These are phyloP conservation scores for Globisporangium irregulare DNA, from an alignment of 352 stramenopile species.

Conservation along the genomic window DNA sequence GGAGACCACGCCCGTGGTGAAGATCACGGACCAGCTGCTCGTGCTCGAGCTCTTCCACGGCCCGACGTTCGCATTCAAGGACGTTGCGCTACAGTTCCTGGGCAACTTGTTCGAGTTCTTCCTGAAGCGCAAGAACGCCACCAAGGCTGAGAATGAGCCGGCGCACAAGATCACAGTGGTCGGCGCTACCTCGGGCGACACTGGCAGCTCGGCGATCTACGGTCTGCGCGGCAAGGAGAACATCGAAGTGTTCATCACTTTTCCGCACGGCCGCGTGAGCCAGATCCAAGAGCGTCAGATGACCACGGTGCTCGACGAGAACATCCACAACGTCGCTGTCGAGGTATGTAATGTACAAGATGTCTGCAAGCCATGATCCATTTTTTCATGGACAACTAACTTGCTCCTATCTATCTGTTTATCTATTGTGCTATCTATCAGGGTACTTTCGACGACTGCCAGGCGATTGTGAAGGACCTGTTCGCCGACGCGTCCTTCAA, in stretches of 20 bases:
- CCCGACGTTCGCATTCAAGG: constrained; percentile 99
- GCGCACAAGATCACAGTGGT: constrained; percentile 94
- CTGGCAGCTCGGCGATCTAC: constrained; percentile 97
- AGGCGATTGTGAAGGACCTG: constrained; percentile 98
- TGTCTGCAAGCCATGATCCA: background rate
- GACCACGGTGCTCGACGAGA: constrained; percentile 96
- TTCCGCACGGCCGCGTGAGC: constrained; percentile 94
- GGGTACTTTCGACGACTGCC: constrained; percentile 99
- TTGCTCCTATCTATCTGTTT: background rate
- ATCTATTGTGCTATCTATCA: background rate
- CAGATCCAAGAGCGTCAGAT: constrained; percentile 99
- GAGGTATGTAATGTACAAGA: constrained; percentile 18
- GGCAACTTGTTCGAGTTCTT: constrained; percentile 99
- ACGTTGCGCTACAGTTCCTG: constrained; percentile 99
- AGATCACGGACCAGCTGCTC: constrained; percentile 85
- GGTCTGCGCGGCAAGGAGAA: constrained; percentile 96
- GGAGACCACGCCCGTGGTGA: constrained; percentile 94
- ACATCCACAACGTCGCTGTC: constrained; percentile 97
- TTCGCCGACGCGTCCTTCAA: constrained; percentile 96
- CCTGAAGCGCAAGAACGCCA: constrained; percentile 86
- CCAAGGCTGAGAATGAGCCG: constrained; percentile 37
- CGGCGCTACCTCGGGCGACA: constrained; percentile 98
- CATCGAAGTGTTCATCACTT: constrained; percentile 98
- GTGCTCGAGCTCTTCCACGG: constrained; percentile 99
- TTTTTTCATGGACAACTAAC: background rate